Evolutionary conservation across 176 grass and related monocot genomes (phyloP), one percentile per base, ranked within the genome.

Genomic region (Cenchrus americanus): DNA sequence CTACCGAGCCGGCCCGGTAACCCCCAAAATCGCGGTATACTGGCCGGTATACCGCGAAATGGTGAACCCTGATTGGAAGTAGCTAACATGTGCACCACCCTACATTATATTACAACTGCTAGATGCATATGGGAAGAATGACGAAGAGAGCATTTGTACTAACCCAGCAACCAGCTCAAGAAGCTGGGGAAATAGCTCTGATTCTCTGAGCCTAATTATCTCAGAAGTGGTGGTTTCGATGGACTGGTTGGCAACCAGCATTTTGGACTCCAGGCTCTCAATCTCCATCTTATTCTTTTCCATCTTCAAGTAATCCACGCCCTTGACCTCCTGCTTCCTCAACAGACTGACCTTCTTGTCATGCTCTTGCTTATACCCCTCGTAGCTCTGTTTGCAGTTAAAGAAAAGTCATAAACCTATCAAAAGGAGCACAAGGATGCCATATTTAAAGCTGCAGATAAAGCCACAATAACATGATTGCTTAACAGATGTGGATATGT

Each of bases 221-320:
- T 95, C 96, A 54, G 89, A 94, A 54, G 93, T 90, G 54, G 96
- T 99, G 81, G 93, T 96, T 75, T 99, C 96, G 69, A 99, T 96
- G 68, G 96, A 90, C 84, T 99, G 93, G 27, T 91, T 89, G 23
- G 89, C 93, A 69, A 99, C 96, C 59, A 99, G 75, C 91, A 96
- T 99, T 78, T 96, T 99, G 50, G 96, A 96, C 37, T 96, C 96
- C 14, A 99, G 72, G 62, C 93, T 96, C 87, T 99, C 96, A 58
- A 99, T 96, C 80, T 99, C 93, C 87, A 94, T 93, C 85, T 76
- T 94, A 79, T 99, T 99, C 91, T 96, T 96, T 81, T 99, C 96
- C 78, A 96, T 88, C 88, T 99, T 99, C 69, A 99, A 76, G 83
- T 95, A 95, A 79, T 99, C 91, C 71, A 83, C 85, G 13, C 96